Conservation (phyloP, 2,329 filamentous ascomycete species). For the Magnaporthiopsis rhizophila region DNA sequence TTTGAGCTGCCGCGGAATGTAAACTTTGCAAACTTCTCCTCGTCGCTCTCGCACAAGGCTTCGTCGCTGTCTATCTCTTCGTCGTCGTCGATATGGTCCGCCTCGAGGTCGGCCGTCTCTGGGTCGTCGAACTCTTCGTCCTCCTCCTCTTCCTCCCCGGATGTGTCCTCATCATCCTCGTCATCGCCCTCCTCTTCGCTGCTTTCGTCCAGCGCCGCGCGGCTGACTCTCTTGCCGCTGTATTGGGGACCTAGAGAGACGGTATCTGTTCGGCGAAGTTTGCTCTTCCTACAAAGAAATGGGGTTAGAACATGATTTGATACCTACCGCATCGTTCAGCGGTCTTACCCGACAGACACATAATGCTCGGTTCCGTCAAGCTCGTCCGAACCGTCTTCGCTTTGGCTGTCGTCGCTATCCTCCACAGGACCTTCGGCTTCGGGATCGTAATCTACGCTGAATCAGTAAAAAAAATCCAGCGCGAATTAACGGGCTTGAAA, state of each 20-base stretch:
- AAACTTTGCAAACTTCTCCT: slow-evolving; percentile 72
- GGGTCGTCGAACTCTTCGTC: slow-evolving; percentile 45
- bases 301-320: slow-evolving; percentile 3
- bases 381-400: slow-evolving; percentile 24
- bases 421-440: slow-evolving; percentile 55
- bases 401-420: slow-evolving; percentile 38
- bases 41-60: slow-evolving; percentile 77
- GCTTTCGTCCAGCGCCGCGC: slow-evolving; percentile 54
- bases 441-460: slow-evolving; percentile 64
- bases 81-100: slow-evolving; percentile 47
- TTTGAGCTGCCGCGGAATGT: slow-evolving; percentile 53
- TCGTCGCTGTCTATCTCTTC: slow-evolving; percentile 55
- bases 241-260: slow-evolving; percentile 71
- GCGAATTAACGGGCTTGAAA: not conserved
- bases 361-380: slow-evolving; percentile 79
- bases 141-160: slow-evolving; percentile 25
- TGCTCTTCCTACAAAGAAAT: slow-evolving; percentile 58
- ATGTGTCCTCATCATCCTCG: slow-evolving; percentile 35
- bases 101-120: slow-evolving; percentile 44
- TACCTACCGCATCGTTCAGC: not conserved
- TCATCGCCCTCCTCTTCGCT: slow-evolving; percentile 40
- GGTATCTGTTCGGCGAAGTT: slow-evolving; percentile 65
- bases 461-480: not conserved
- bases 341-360: slow-evolving; percentile 57
- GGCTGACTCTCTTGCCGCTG: slow-evolving; percentile 65